A percentile compares a stretch with the other conserved stretches of the same genome.
Evolutionary conservation across 805 yeast species (phyloP).

Genomic region (Yarrowia sp.): DNA sequence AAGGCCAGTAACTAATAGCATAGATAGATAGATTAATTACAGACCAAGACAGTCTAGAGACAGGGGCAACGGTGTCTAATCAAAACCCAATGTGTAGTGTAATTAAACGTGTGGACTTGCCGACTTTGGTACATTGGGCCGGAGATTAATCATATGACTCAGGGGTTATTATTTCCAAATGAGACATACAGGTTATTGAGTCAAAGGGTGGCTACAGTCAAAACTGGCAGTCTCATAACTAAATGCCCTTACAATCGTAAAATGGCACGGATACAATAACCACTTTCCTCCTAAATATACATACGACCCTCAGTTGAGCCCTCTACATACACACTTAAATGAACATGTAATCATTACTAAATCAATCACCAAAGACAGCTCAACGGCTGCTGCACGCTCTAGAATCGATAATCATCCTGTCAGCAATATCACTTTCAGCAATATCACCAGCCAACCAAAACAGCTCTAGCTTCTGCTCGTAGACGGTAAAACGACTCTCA

Average conservation of each 20-base stretch:
- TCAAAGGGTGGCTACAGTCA: too few relatives aligned
- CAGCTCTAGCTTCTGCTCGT: not conserved
- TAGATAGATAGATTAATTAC: not conserved
- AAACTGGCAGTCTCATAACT: too few relatives aligned
- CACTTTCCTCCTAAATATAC: too few relatives aligned
- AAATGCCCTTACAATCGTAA: too few relatives aligned
- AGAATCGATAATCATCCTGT: not conserved
- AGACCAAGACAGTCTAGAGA: not conserved
- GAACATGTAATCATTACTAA: constrained; percentile 1
- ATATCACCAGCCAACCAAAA: too few relatives aligned
- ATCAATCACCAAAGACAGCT: not conserved
- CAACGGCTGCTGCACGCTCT: not conserved
- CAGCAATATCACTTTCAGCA: too few relatives aligned
- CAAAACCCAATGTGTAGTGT: not conserved
- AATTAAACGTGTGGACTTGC: not conserved
- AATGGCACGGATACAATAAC: too few relatives aligned
- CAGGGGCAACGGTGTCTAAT: not conserved
- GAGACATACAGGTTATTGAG: too few relatives aligned
- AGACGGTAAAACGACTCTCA: constrained; percentile 5
- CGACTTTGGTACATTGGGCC: not conserved
- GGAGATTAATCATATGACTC: not conserved
- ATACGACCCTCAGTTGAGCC: too few relatives aligned
- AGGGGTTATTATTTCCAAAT: too few relatives aligned
- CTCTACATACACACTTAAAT: too few relatives aligned
- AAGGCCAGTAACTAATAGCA: too few relatives aligned